A percentile compares a stretch with the other conserved stretches of the same genome.
Evolutionary conservation across 2,329 filamentous ascomycete genomes (phyloP).

Genomic region (Calonectria pauciramosa): DNA sequence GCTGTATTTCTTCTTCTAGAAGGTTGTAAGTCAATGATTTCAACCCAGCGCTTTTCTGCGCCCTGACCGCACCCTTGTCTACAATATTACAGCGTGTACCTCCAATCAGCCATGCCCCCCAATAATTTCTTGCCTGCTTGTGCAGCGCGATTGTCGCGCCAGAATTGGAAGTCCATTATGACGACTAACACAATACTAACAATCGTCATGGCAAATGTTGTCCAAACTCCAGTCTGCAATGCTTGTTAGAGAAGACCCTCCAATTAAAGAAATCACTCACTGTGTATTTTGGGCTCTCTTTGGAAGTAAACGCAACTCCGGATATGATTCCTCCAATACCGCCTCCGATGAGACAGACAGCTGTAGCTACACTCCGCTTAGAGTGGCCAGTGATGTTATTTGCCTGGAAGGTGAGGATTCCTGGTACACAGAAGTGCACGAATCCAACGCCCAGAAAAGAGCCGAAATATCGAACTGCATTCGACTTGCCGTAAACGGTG

Average conservation of each 20-base stretch:
- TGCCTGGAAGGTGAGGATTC: conserved; percentile 21
- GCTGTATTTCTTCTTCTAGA: neutral
- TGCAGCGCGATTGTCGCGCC: neutral
- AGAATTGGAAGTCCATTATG: conserved; percentile 10
- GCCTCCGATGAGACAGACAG: conserved; percentile 12
- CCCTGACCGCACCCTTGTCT: neutral
- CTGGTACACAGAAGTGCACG: conserved; percentile 24
- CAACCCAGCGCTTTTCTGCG: neutral
- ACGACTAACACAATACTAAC: conserved; percentile 7
- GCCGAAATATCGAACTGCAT: conserved; percentile 21
- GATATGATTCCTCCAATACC: conserved; percentile 25
- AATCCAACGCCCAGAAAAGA: conserved; percentile 24
- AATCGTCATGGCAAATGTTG: conserved; percentile 18
- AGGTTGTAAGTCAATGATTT: neutral
- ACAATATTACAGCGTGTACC: conserved; percentile 12
- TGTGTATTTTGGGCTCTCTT: conserved; percentile 22
- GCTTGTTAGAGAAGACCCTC: neutral
- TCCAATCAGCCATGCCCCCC: conserved; percentile 18
- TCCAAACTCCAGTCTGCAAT: conserved; percentile 20
- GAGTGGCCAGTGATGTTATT: conserved; percentile 26
- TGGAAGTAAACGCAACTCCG: conserved; percentile 7
- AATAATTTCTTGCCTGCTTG: neutral
- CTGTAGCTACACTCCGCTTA: conserved; percentile 16
- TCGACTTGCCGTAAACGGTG: conserved; percentile 14
- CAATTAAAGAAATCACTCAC: neutral